Evolutionary conservation across 306 rosid genomes (phyloP).

Genomic region (Trifolium repens): DNA sequence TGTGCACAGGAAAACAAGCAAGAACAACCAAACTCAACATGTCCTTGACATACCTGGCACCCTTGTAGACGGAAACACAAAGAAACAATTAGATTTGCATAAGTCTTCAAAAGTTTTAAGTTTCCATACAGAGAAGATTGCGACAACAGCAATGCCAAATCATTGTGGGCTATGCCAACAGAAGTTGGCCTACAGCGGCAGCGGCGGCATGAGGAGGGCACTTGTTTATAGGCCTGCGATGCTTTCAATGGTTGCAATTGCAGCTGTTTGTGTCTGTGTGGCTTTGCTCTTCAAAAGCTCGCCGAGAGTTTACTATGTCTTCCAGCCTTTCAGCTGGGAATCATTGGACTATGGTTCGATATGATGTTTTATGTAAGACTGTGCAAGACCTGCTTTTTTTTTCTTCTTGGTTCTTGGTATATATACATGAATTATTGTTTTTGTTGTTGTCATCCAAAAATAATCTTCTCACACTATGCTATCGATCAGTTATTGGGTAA

Average conservation of each 20-base stretch:
- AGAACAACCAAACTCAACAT: slow-evolving; percentile 51
- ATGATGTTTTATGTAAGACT: slow-evolving; percentile 44
- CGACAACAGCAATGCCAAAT: slow-evolving; percentile 32
- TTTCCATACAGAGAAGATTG: slow-evolving; percentile 58
- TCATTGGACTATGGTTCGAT: slow-evolving; percentile 73
- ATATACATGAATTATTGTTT: slow-evolving; percentile 30
- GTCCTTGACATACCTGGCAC: slow-evolving; percentile 70
- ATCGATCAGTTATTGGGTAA: slow-evolving; percentile 32
- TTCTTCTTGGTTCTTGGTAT: slow-evolving; percentile 27
- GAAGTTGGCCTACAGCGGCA: slow-evolving; percentile 50
- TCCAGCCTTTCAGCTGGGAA: slow-evolving; percentile 95
- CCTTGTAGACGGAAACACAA: slow-evolving; percentile 49
- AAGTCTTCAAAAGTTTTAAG: slow-evolving; percentile 56
- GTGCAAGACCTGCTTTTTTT: slow-evolving; percentile 35
- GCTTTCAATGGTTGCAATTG: slow-evolving; percentile 93
- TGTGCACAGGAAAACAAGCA: slow-evolving; percentile 67
- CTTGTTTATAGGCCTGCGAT: slow-evolving; percentile 82
- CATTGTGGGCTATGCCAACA: slow-evolving; percentile 59
- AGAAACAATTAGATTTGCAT: slow-evolving; percentile 51
- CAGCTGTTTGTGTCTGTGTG: slow-evolving; percentile 93
- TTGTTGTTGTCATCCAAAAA: slow-evolving; percentile 27
- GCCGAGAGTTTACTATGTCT: slow-evolving; percentile 71
- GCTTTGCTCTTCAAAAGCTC: slow-evolving; percentile 97
- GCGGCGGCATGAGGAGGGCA: slow-evolving; percentile 46
- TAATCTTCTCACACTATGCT: slow-evolving; percentile 22